phyloP scores from a whole-genome alignment of 2,329 filamentous ascomycete genomes.

The Cercospora citrullina region DNA sequence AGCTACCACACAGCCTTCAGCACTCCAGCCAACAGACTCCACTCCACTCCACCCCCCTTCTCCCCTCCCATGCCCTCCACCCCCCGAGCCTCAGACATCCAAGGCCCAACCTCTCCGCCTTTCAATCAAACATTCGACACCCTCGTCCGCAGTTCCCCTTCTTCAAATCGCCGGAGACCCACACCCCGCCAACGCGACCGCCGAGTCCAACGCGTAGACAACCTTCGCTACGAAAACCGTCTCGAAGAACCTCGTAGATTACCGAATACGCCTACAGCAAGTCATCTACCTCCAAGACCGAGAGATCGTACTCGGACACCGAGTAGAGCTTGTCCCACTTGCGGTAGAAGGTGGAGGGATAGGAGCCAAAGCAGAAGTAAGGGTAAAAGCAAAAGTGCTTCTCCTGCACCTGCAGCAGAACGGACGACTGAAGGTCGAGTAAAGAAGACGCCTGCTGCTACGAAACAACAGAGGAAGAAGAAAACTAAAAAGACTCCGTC shows the following conservation, averaged over 20 bases:
- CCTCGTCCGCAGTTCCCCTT: background rate
- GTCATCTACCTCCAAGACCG: slow-evolving; percentile 22
- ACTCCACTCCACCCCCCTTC: background rate
- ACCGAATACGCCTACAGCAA: slow-evolving; percentile 25
- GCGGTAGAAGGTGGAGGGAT: slow-evolving; percentile 20
- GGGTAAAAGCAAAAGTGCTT: background rate
- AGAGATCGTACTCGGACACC: slow-evolving; percentile 9
- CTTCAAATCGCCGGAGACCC: background rate
- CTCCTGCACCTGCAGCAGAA: background rate
- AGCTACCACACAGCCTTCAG: background rate
- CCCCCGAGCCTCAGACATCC: slow-evolving; percentile 11
- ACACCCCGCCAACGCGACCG: slow-evolving; percentile 12
- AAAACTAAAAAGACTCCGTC: background rate
- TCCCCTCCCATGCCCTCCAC: slow-evolving; percentile 8
- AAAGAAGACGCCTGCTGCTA: background rate
- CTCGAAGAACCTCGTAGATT: slow-evolving; percentile 18
- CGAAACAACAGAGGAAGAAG: background rate
- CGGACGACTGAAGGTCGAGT: background rate
- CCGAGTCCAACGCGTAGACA: slow-evolving; percentile 19
- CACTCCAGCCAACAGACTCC: background rate
- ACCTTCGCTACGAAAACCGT: slow-evolving; percentile 22
- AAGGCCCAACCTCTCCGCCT: background rate
- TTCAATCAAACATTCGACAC: slow-evolving; percentile 14
- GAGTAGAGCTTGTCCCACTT: slow-evolving; percentile 18
- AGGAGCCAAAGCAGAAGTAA: slow-evolving; percentile 2